Percentiles rank a stretch among this genome's conserved stretches.
Evolutionary conservation across 2,329 filamentous ascomycete genomes (phyloP).

Genomic region (Fusarium sp.): DNA sequence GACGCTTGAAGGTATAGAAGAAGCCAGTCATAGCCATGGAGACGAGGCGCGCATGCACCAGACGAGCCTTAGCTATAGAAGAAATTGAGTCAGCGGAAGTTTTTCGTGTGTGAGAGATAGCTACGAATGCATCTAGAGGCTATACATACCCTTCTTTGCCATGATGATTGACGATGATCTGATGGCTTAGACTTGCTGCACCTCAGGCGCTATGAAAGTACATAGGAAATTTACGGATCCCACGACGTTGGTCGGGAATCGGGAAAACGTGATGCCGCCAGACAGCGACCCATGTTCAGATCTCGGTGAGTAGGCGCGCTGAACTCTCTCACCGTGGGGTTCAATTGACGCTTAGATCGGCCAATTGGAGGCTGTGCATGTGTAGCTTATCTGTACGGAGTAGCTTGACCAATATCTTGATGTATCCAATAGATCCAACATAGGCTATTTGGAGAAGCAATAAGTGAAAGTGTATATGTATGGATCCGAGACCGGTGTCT

Average conservation of each 20-base stretch:
- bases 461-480: not conserved
- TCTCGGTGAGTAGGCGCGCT: conserved; percentile 4
- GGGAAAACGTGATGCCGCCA: conserved; percentile 40
- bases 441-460: not conserved
- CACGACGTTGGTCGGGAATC: conserved; percentile 17
- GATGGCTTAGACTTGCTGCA: conserved; percentile 29
- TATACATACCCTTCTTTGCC: conserved; percentile 44
- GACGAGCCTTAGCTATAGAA: conserved; percentile 82
- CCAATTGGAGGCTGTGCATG: conserved; percentile 33
- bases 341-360: not conserved
- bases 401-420: conserved; percentile 9
- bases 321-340: conserved; percentile 9
- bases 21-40: conserved; percentile 99
- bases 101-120: fast-evolving
- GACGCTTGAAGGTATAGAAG: conserved; percentile 91
- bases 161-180: conserved; percentile 34
- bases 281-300: not conserved
- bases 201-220: conserved; percentile 22
- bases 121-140: not conserved
- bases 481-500: conserved; percentile 25
- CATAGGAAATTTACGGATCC: conserved; percentile 42
- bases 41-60: conserved; percentile 91
- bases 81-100: conserved; percentile 16
- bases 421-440: not conserved
- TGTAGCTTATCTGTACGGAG: conserved; percentile 6